A percentile compares a stretch with the other conserved stretches of the same genome.
These are phyloP conservation scores for Beta corolliflora DNA, from an alignment of 179 eudicot species.

Conservation along the genomic window DNA sequence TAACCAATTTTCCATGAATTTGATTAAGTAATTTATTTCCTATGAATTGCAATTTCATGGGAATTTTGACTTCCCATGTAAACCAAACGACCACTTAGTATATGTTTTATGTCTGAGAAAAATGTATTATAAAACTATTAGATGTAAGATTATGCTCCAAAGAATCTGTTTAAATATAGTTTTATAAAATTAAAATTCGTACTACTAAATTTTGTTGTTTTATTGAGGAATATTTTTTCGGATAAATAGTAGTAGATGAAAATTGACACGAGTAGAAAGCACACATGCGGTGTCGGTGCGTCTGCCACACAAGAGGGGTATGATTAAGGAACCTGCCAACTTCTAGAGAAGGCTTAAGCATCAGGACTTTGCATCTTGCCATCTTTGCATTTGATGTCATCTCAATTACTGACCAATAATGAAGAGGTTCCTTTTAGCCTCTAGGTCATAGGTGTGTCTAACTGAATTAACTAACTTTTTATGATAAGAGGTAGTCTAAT, in stretches of 20 bases:
- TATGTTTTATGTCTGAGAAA: too few species aligned
- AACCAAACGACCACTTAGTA: too few species aligned
- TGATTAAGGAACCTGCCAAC: not conserved
- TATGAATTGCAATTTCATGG: too few species aligned
- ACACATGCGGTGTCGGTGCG: conserved; percentile 15
- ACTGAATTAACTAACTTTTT: conserved; percentile 21
- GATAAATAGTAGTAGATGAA: not conserved
- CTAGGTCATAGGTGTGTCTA: not conserved
- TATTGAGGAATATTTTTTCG: not conserved
- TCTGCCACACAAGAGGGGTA: not conserved
- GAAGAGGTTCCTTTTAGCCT: not conserved
- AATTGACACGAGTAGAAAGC: not conserved
- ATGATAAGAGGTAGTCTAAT: too few species aligned
- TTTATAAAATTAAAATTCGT: not conserved
- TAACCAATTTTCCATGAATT: too few species aligned
- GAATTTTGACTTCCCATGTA: too few species aligned
- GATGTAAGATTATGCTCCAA: not conserved
- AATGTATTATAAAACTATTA: too few species aligned
- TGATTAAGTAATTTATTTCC: too few species aligned
- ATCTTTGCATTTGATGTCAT: not conserved
- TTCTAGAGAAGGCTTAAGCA: too few species aligned
- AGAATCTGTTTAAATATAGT: not conserved
- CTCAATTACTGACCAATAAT: too few species aligned
- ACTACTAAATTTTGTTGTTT: not conserved
- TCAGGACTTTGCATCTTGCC: conserved; percentile 1